Conservation (phyloP, 2,329 filamentous ascomycete species). For the Coniochaeta sp. region DNA sequence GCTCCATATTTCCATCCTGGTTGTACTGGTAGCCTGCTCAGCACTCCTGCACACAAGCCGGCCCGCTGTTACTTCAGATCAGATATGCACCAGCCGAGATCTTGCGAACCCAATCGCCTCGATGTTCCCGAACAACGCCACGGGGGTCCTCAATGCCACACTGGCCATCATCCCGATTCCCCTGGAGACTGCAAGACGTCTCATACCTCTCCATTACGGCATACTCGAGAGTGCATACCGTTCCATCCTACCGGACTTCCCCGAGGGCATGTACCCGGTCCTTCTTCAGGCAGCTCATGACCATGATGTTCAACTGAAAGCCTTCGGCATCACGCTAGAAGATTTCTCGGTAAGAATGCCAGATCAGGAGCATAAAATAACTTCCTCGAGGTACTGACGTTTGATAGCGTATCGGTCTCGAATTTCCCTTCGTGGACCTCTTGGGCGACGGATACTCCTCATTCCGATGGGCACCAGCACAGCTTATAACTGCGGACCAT, state of each 20-base stretch:
- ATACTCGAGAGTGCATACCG: constrained; percentile 43
- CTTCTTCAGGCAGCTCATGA: constrained; percentile 41
- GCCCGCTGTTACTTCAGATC: background rate
- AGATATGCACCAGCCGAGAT: background rate
- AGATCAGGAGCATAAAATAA: background rate
- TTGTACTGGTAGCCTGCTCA: background rate
- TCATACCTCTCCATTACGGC: constrained; percentile 39
- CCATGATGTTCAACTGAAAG: constrained; percentile 39
- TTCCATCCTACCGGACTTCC: constrained; percentile 39
- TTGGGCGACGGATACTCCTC: constrained; percentile 39
- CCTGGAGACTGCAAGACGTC: constrained; percentile 31
- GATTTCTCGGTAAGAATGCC: constrained; percentile 42
- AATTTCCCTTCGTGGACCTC: constrained; percentile 47
- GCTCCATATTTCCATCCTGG: background rate
- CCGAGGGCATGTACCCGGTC: constrained; percentile 44
- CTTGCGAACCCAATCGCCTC: constrained; percentile 35
- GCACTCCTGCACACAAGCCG: background rate
- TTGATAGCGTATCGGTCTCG: background rate
- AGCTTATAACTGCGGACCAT: constrained; percentile 36
- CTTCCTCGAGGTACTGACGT: background rate
- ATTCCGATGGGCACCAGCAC: constrained; percentile 41
- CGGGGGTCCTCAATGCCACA: constrained; percentile 47
- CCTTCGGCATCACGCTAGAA: constrained; percentile 27
- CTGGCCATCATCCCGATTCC: constrained; percentile 43
- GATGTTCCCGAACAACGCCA: constrained; percentile 37